Base-by-base conservation (phyloP, 1,284 basidiomycete genomes). In the Quambalaria eucalypti region DNA sequence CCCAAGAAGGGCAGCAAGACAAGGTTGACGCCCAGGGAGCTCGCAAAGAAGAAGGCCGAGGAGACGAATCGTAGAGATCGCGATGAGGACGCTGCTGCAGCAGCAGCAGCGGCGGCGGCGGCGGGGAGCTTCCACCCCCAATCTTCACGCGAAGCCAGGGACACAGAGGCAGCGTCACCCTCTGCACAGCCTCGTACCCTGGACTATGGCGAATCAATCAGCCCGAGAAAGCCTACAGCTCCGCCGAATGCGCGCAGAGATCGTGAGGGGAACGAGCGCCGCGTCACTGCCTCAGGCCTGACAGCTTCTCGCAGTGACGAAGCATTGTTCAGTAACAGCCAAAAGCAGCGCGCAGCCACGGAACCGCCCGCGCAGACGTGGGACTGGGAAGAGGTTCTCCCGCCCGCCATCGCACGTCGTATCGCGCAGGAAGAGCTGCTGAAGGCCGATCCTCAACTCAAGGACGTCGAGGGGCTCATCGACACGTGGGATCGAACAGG, bases 401-500 rank as follows among this genome's bases (percentile, higher is more conserved):
- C 64, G 3, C 68, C 68, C 2, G 63, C 63, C 1, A 61, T 71
- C 4, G 67, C 66, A 28, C 42, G 60, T 5, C 58, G 61, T 51
- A 19, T 71, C 48, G 64, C 63, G 42, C 68, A 71, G 51, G 54
- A 71, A 51, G 55, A 58, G 16, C 54, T 71, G 26, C 33, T 56
- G 40, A 46, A 51, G 10, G 19, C 51, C 51, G 33, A 63, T 50
- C 52, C 60, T 2, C 48, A 55, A 26, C 49, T 67, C 2, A 59
- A 57, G 46, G 51, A 56, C 25, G 60, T 64, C 47, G 68, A 70
- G 25, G 64, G 59, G 1, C 46, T 71, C 31, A 69, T 71, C 44
- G 68, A 71, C 36, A 62, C 63, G 5, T 71, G 68, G 68, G 68
- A 71, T 48, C 49, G 54, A 31, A 58, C 65, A 36, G 68, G 68